Evolutionary conservation across 495 filamentous ascomycete species (phyloP), one percentile per base, ranked within the genome.

Genomic region (Hyaloscypha finlandica): DNA sequence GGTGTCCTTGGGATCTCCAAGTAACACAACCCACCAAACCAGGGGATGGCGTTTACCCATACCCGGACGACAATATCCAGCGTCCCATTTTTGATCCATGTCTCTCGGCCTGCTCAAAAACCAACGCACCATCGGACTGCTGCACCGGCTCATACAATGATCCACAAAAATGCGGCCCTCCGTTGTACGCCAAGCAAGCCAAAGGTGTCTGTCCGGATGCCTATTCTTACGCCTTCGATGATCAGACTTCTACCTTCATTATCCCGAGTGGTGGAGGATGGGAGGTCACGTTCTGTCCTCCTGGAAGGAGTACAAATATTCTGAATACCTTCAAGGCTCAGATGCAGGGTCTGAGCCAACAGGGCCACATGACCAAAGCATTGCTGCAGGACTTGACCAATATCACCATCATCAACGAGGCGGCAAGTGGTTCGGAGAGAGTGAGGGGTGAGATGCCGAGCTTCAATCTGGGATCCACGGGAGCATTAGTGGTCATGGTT

Each of bases 181-280:
- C 81, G 55, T 65, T 81, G 29, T 94, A 92, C 74, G 85, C 84
- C 63, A 81, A 74, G 64, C 74, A 77, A 22, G 89, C 89, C 35
- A 94, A 94, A 81, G 76, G 66, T 20, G 83, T 93, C 19, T 94
- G 91, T 75, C 91, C 91, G 3, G 91, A 94, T 77, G 91, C 91
- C 20, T 94, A 94, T 75, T 90, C 87, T 72, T 94, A 84, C 72
- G 89, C 91, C 11, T 94, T 86, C 69, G 90, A 94, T 71, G 92
- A 94, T 77, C 78, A 85, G 60, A 83, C 82, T 6, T 88, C 85
- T 53, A 94, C 91, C 0, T 94, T 94, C 74, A 89, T 91, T 65
- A 83, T 92, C 8, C 90, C 91, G 0, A 79, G 79, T 31, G 90
- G 90, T 6, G 87, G 84, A 6, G 91, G 90, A 2, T 94, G 88